Evolutionary conservation across 78 protist genomes (phyloP), one percentile per base, ranked within the genome.

Genomic region (Dictyostelium citrinum): DNA sequence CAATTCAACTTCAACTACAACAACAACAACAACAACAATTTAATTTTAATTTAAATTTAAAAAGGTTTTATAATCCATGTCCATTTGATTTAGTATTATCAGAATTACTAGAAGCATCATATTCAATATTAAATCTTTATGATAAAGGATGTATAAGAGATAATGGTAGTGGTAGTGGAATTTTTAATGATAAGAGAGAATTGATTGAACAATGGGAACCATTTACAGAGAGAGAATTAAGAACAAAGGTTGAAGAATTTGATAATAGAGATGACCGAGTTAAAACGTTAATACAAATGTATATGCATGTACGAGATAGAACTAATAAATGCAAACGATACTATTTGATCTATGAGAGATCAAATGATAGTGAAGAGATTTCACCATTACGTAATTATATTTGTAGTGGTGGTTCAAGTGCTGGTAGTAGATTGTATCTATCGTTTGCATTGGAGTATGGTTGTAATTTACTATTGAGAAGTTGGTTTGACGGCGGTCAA

Each of bases 401-500:
- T 55, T 55, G 64, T 55, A 55, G 64, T 55, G 64, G 72, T 64
- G 72, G 72, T 2, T 24, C 72, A 27, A 70, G 11, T 33, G 46
- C 20, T 33, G 77, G 77, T 5, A 31, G 24, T 16, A 70, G 43
- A 33, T 33, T 33, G 5, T 70, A 70, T 33, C 24, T 70, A 11
- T 70, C 77, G 17, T 70, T 70, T 33, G 39, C 77, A 31, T 70
- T 70, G 8, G 77, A 70, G 3, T 70, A 70, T 70, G 77, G 77
- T 2, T 70, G 77, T 33, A 70, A 70, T 70, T 6, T 31, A 31
- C 5, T 70, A 33, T 33, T 70, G 5, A 70, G 77, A 70, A 16
- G 43, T 31, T 70, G 77, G 77, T 70, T 70, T 70, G 77, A 70
- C 45, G 77, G 77, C 24, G 77, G 77, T 33, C 45, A 27, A 27